Evolutionary conservation across 345 rosid genomes (phyloP), one percentile per base, ranked within the genome.

Genomic region (Lumnitzera racemosa): DNA sequence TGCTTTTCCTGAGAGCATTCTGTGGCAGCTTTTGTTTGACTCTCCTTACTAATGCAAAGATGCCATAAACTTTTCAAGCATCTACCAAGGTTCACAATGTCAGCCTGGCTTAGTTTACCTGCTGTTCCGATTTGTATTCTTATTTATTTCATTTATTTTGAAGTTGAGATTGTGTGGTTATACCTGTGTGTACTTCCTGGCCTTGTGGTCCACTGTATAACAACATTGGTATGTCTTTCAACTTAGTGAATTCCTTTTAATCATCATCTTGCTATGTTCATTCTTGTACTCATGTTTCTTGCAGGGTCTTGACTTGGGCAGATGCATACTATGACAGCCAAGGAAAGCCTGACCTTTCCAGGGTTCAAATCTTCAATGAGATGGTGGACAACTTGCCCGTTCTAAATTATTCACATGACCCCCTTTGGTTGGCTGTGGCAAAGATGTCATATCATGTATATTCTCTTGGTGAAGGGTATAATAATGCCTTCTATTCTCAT

Each of bases 391-490:
- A 53, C 64, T 62, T 72, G 71, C 72, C 67, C 46, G 69, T 64
- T 63, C 76, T 78, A 27, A 59, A 56, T 67, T 70, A 58, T 71
- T 67, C 80, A 0, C 73, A 60, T 51, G 90, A 91, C 52, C 81
- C 74, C 36, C 81, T 91, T 56, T 84, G 90, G 25, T 79, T 89
- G 59, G 92, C 95, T 51, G 72, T 91, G 76, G 90, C 95, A 49
- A 86, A 86, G 82, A 86, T 91, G 98, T 83, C 92, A 49, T 87
- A 80, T 74, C 88, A 83, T 53, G 92, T 75, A 17, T 89, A 84
- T 80, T 80, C 95, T 64, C 79, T 89, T 13, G 98, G 98, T 66
- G 90, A 91, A 76, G 95, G 98, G 98, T 91, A 85, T 60, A 80
- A 1, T 63, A 60, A 56, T 51, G 54, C 67, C 3, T 64, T 16